Percentiles rank a stretch among this genome's conserved stretches.
Evolutionary conservation across 768 basidiomycete genomes (phyloP).

Genomic region (Filobasidium wieringae): DNA sequence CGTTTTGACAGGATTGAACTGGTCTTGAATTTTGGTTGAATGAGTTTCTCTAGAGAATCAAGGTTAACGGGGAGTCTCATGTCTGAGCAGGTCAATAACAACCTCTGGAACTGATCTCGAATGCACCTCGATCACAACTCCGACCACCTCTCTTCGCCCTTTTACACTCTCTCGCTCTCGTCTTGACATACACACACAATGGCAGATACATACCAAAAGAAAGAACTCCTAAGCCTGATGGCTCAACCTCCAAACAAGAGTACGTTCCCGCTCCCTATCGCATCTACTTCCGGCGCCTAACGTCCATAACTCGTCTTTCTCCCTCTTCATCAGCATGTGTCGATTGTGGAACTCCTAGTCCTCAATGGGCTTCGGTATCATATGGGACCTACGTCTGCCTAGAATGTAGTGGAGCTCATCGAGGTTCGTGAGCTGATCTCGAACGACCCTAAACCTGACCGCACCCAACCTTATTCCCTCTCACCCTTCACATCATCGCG

Average conservation of each 20-base stretch:
- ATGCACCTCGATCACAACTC: too few relatives aligned
- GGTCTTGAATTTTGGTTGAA: too few relatives aligned
- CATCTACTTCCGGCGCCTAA: not conserved
- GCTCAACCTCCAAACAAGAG: constrained; percentile 63
- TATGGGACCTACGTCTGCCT: constrained; percentile 76
- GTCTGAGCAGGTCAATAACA: too few relatives aligned
- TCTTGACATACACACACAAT: too few relatives aligned
- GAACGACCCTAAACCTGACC: not conserved
- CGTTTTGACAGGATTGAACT: too few relatives aligned
- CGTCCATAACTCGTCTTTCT: not conserved
- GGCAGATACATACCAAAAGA: constrained; percentile 59
- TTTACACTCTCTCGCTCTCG: too few relatives aligned
- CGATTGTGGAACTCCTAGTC: constrained; percentile 80
- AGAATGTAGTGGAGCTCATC: constrained; percentile 46
- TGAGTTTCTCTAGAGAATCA: too few relatives aligned
- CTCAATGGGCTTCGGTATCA: constrained; percentile 64
- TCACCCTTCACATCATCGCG: not conserved
- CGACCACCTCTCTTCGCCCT: too few relatives aligned
- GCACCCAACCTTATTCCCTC: not conserved
- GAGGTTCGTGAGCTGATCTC: constrained; percentile 36
- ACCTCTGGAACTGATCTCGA: too few relatives aligned
- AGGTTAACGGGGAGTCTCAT: too few relatives aligned
- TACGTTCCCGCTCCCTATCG: constrained; percentile 9
- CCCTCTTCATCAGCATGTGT: constrained; percentile 45
- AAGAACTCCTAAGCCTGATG: constrained; percentile 61